Conservation (phyloP, 345 rosid species). For the Salix udensis region DNA sequence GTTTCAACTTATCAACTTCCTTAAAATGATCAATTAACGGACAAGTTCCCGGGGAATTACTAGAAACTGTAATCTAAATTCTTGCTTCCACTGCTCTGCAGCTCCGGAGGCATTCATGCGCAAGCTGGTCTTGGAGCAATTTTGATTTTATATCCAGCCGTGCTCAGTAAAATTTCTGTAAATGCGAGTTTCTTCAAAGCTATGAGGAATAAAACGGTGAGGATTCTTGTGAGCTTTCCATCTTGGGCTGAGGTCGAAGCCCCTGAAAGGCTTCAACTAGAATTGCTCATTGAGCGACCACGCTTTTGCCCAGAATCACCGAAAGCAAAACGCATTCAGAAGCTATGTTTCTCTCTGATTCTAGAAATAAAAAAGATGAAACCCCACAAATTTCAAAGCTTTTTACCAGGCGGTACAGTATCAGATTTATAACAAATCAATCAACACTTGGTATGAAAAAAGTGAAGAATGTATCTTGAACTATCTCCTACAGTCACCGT, state of each 20-base stretch:
- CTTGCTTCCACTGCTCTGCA: conserved; percentile 18
- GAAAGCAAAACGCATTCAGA: too few relatives aligned
- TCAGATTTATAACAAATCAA: too few relatives aligned
- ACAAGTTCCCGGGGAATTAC: not conserved
- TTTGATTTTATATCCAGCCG: conserved; percentile 15
- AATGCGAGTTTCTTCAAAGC: too few relatives aligned
- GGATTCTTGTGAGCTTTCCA: not conserved
- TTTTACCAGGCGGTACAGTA: too few relatives aligned
- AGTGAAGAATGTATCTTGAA: too few relatives aligned
- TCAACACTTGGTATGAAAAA: too few relatives aligned
- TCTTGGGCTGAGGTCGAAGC: not conserved
- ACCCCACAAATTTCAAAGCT: too few relatives aligned
- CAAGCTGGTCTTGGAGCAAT: conserved; percentile 40
- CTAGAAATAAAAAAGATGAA: too few relatives aligned
- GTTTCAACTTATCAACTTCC: not conserved
- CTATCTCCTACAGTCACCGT: too few relatives aligned
- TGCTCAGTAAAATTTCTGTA: not conserved
- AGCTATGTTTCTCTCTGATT: too few relatives aligned
- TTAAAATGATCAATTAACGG: not conserved
- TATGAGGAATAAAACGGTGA: not conserved
- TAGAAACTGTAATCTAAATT: not conserved
- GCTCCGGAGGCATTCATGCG: conserved; percentile 47
- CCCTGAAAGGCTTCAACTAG: not conserved
- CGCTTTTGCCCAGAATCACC: too few relatives aligned
- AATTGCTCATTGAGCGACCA: too few relatives aligned